phyloP scores from a whole-genome alignment of 2,329 filamentous ascomycete genomes.

The Leptoxyphium fumago region DNA sequence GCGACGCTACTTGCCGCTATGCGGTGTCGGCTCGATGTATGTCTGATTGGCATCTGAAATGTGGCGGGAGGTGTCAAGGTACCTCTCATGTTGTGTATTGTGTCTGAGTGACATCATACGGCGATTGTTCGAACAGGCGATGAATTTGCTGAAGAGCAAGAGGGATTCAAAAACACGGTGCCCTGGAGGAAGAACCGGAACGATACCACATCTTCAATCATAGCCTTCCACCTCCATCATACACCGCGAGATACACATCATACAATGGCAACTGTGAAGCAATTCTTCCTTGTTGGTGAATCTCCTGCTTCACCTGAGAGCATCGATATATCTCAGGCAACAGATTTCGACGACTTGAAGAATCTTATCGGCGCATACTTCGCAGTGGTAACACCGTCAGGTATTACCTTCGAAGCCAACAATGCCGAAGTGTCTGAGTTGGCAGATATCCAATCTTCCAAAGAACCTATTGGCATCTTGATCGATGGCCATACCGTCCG shows the following conservation, averaged over 20 bases:
- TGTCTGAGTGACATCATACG: not conserved
- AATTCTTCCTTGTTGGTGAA: constrained; percentile 18
- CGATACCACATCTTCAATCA: too few species aligned
- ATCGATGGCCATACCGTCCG: constrained; percentile 37
- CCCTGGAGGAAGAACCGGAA: not conserved
- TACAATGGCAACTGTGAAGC: not conserved
- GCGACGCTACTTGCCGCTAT: not conserved
- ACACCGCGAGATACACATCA: too few species aligned
- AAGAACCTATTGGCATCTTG: constrained; percentile 22
- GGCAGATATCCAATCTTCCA: constrained; percentile 7
- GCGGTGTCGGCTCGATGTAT: not conserved
- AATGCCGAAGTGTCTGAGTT: constrained; percentile 4
- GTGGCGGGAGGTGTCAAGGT: too few species aligned
- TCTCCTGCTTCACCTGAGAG: constrained; percentile 9
- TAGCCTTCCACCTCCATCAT: too few species aligned
- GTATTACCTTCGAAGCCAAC: constrained; percentile 6
- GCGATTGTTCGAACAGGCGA: not conserved
- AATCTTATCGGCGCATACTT: constrained; percentile 16
- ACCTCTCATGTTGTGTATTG: too few species aligned
- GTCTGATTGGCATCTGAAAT: too few species aligned
- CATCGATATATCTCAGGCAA: constrained; percentile 13
- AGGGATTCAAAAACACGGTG: not conserved
- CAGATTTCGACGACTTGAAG: constrained; percentile 13
- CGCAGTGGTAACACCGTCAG: constrained; percentile 17
- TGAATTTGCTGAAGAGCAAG: not conserved